Evolutionary conservation across 2,329 filamentous ascomycete species (phyloP), one percentile per base, ranked within the genome.

Genomic region (Scopulariopsis brevicaulis): DNA sequence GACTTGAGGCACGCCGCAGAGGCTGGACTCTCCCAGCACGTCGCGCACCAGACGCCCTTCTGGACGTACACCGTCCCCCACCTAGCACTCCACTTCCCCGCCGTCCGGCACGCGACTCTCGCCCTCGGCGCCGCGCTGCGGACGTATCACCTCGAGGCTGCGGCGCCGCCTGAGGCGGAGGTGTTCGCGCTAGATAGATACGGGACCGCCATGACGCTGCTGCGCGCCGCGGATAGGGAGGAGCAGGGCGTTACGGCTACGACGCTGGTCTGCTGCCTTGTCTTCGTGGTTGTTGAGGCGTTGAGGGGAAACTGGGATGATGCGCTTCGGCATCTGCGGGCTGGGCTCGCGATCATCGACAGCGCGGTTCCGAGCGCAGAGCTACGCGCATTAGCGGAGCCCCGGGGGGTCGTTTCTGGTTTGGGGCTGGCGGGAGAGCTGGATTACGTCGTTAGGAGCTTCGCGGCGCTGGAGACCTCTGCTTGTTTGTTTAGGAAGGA

Each of bases 171-270:
- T 11, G 43, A 57, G 37, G 37, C 55, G 14, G 70, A 73, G 54
- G 62, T 70, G 6, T 71, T 73, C 61, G 68, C 67, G 48, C 69
- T 74, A 58, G 66, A 70, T 58, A 69, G 73, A 55, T 73, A 74
- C 61, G 71, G 69, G 62, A 63, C 65, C 12, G 69, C 71, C 22
- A 69, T 74, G 56, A 67, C 67, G 54, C 64, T 66, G 22, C 65
- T 72, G 18, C 64, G 66, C 37, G 57, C 62, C 54, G 58, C 54
- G 24, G 15, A 22, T 8, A 2, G 18, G 11, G 59, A 46, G 54
- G 51, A 7, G 25, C 60, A 34, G 57, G 59, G 12, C 59, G 59
- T 24, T 53, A 59, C 20, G 62, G 62, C 50, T 65, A 65, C 54
- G 63, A 65, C 43, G 65, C 65, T 70, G 6, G 62, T 70, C 37